phyloP scores from a whole-genome alignment of 768 basidiomycete genomes.

The Xerocomus brunneocitrinus region DNA sequence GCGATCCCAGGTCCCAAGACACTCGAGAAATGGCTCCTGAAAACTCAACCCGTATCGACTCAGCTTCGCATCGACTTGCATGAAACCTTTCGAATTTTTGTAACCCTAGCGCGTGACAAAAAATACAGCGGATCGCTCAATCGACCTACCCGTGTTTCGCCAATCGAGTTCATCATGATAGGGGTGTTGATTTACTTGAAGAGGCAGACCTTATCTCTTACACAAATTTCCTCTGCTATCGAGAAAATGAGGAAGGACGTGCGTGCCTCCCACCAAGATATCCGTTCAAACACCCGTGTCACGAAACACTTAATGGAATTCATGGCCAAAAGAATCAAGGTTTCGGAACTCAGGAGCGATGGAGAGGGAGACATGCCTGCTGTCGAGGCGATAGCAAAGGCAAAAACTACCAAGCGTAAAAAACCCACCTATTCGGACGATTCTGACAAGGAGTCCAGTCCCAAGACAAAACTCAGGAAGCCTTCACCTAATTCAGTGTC shows the following conservation, averaged over 20 bases:
- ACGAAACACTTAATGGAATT: slow-evolving; percentile 32
- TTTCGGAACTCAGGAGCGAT: slow-evolving; percentile 30
- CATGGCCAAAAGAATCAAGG: slow-evolving; percentile 29
- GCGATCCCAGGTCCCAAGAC: slow-evolving; percentile 22
- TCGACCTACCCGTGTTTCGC: slow-evolving; percentile 35
- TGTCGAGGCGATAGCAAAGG: slow-evolving; percentile 8
- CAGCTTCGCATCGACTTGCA: slow-evolving; percentile 26
- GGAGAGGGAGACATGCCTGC: slow-evolving; percentile 32
- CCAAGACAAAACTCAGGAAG: slow-evolving; percentile 17
- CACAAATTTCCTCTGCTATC: slow-evolving; percentile 42
- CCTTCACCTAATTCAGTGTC: not conserved
- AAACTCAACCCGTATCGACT: slow-evolving; percentile 21
- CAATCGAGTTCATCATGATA: slow-evolving; percentile 44
- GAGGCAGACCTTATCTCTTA: slow-evolving; percentile 30
- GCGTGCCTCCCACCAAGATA: slow-evolving; percentile 36
- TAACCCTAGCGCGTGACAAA: slow-evolving; percentile 31
- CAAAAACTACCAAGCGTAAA: slow-evolving; percentile 26
- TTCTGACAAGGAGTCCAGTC: slow-evolving; percentile 14
- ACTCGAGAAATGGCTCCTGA: slow-evolving; percentile 38
- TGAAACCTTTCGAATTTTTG: slow-evolving; percentile 34
- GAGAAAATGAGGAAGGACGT: slow-evolving; percentile 36
- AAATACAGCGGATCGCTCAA: slow-evolving; percentile 31
- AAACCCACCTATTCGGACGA: slow-evolving; percentile 22
- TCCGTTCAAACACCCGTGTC: slow-evolving; percentile 37
- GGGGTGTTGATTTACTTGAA: slow-evolving; percentile 39